phyloP scores from a whole-genome alignment of 2,329 filamentous ascomycete species.

The Blastomyces gilchristii region DNA sequence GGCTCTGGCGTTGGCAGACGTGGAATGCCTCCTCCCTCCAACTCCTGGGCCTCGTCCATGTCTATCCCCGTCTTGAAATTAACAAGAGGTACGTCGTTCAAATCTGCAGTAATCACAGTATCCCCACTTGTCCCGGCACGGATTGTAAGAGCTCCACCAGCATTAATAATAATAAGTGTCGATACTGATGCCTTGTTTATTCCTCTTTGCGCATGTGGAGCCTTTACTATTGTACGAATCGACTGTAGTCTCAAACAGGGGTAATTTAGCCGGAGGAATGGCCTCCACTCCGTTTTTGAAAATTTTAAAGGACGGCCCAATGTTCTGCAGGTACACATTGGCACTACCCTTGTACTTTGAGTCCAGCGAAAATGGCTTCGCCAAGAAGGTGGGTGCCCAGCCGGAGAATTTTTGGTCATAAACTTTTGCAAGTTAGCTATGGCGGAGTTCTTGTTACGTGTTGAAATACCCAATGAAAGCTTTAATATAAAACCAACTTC shows the following conservation, averaged over 20 bases:
- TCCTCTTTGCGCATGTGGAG: conserved; percentile 4
- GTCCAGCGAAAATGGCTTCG: background rate
- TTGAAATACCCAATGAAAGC: background rate
- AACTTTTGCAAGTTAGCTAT: background rate
- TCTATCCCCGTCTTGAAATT: background rate
- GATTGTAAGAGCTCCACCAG: conserved; percentile 8
- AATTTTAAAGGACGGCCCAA: background rate
- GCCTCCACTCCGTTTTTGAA: background rate
- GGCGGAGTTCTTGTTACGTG: background rate
- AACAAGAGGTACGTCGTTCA: conserved; percentile 7
- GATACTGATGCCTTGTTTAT: conserved; percentile 5
- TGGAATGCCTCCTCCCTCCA: background rate
- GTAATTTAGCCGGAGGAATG: background rate
- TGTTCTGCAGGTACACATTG: background rate
- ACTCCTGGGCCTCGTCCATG: background rate
- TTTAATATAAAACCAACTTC: background rate
- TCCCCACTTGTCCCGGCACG: conserved; percentile 9
- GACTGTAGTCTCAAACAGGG: background rate
- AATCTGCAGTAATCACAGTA: conserved; percentile 1
- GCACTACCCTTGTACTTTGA: background rate
- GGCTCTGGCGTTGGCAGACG: background rate
- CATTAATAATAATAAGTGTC: conserved; percentile 2
- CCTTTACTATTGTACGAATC: conserved; percentile 1
- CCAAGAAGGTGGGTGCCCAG: background rate
- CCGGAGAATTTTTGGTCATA: background rate